Evolutionary conservation across 306 rosid genomes (phyloP), one percentile per base, ranked within the genome.

Genomic region (Myrica gale): DNA sequence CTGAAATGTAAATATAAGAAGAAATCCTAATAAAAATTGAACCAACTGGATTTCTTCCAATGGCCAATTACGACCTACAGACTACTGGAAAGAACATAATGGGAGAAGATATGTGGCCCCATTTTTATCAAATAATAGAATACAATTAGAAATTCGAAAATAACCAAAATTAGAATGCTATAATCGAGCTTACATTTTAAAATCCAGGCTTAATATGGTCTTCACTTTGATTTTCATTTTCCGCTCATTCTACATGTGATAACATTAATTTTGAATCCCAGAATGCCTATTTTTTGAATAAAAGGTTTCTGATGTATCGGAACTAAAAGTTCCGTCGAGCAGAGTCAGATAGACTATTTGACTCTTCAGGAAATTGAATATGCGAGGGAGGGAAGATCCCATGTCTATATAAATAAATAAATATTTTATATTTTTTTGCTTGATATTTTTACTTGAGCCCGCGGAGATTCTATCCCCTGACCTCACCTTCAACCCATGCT

Each of bases 1-100:
- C 96, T 94, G 90, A 87, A 84, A 80, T 60, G 52, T 54, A 58
- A 44, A 75, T 42, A 39, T 51, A 82, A 69, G 52, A 71, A 74
- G 79, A 48, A 76, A 62, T 78, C 71, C n/a, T 75, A 75, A 41
- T 80, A 19, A 71, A 53, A 77, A 41, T 6, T 42, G 47, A 63
- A 42, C 8, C 56, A 44, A 73, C 50, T 48, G 42, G 26, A 16
- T 13, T 65, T 42, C 70, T 5, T 63, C 42, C 47, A 7, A 65
- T 65, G 42, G 19, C 47, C 3, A 42, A 65, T 56, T 56, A 63
- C 44, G 47, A 15, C 41, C 55, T 45, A 69, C 13, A 23, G 2
- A 7, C 50, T 41, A 65, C 17, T 17, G n/a, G 13, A 7, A 41
- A 65, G 9, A 21, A 42, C 70, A 42, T 65, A 17, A 42, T 57